Evolutionary conservation across 352 stramenopile genomes (phyloP).

Genomic region (Elongisporangium undulatum): DNA sequence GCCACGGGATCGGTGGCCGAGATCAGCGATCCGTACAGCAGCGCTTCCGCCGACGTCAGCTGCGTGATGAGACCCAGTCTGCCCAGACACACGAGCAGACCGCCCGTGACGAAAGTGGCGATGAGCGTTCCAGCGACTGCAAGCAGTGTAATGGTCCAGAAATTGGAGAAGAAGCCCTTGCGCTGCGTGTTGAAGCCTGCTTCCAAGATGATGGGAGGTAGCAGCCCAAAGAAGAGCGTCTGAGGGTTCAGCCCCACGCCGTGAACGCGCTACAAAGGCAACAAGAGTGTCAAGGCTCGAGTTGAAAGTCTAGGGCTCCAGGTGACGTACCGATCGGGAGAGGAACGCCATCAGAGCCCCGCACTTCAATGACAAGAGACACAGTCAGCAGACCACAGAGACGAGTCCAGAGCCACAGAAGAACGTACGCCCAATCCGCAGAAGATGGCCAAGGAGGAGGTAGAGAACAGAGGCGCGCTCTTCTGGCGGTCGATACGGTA

Average conservation of each 20-base stretch:
- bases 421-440: conserved; percentile 39
- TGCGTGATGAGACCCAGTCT: conserved; percentile 24
- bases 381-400: neutral
- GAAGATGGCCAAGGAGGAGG: conserved; percentile 49
- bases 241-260: conserved; percentile 36
- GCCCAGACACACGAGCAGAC: conserved; percentile 38
- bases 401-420: too few relatives aligned
- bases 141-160: conserved; percentile 31
- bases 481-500: conserved; percentile 45
- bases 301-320: too few relatives aligned
- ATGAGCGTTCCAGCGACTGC: conserved; percentile 49
- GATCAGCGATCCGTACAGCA: conserved; percentile 79
- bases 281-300: too few relatives aligned
- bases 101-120: conserved; percentile 40
- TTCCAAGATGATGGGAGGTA: conserved; percentile 68
- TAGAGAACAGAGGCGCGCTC: conserved; percentile 31
- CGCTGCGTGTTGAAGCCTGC: conserved; percentile 60
- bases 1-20: conserved; percentile 82
- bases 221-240: conserved; percentile 51
- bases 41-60: conserved; percentile 51
- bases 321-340: conserved; percentile 14
- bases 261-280: conserved; percentile 12
- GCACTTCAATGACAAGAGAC: too few relatives aligned
- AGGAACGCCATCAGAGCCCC: conserved; percentile 21
- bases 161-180: conserved; percentile 54